Evolutionary conservation across 1,284 basidiomycete genomes (phyloP), one percentile per base, ranked within the genome.

Genomic region (Marasmius fiardii): DNA sequence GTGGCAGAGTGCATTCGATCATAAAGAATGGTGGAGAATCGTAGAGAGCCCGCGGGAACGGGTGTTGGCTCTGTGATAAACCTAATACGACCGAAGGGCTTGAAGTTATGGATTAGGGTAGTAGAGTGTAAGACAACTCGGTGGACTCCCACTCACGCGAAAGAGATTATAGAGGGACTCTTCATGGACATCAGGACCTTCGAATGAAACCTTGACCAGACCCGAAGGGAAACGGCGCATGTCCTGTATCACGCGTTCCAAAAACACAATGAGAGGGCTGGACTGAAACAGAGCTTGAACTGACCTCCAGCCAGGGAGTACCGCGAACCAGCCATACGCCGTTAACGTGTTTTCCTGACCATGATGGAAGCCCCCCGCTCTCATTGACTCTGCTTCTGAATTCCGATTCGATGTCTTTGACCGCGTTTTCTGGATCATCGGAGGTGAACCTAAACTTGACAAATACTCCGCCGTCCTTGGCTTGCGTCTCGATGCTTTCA

Each of bases 401-500:
- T 20, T 75, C 67, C 2, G 70, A 63, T 58, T 88, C 71, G 6
- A 92, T 81, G 0, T 71, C 70, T 28, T 71, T 66, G 2, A 86
- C 65, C 10, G 78, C 76, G 20, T 63, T 63, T 18, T 80, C 73
- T 4, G 60, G 55, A 41, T 74, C 71, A n/a, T 64, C 64, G 1
- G 74, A 66, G 34, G 71, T 71, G 65, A 90, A 95, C 20, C 77
- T 74, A 69, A 95, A 95, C 48, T 81, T 82, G 53, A 95, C 84
- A 67, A 95, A 95, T 3, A 93, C 88, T 7, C 95, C 94, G 6
- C 92, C 92, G 58, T 93, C 92, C 64, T 94, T 94, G 52, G 71
- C 68, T 58, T 86, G 79, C 12, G 84, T 83, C 51, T 88, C 76
- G 4, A 90, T 59, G 21, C 79, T 78, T 7, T 85, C 60, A 18